Evolutionary conservation across 1,284 basidiomycete species (phyloP), one percentile per base, ranked within the genome.

Genomic region (Phlebopus sp.): DNA sequence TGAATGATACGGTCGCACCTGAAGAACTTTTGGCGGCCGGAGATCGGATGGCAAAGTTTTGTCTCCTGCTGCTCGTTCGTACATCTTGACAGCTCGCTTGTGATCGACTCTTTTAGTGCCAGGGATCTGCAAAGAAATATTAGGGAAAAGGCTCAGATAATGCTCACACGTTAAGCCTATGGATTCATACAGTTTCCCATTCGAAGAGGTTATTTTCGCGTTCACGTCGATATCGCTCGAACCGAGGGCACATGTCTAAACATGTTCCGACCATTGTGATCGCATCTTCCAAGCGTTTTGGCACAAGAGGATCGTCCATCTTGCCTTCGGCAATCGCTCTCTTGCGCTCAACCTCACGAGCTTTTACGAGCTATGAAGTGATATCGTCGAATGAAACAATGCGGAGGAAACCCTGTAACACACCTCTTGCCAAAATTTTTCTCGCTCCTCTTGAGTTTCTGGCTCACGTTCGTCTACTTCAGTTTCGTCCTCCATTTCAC

Each of bases 31-130:
- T 0, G 94, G 92, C 14, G 96, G 94, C 15, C 96, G 83, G 42
- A 99, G 74, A 63, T 99, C 96, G 1, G 92, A 94, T 2, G 96
- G 95, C 1, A 97, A 67, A 0, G 83, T 87, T 65, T 94, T 92
- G 69, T 96, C 91, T 3, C 96, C 95, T 1, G 93, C 92, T 60
- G 92, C 94, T 29, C 96, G 86, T 59, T 96, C 92, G 65, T 96
- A 99, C 59, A 90, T 91, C 64, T 97, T 97, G 47, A 98, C 96
- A 0, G 95, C 93, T 42, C 86, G 83, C 31, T 75, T 74, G 53
- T 93, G 92, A 59, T 97, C 86, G 13, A 97, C 86, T 17, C 86
- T 77, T 60, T 84, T 85, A 39, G 84, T 86, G 10, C 83, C 83
- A 23, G 83, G 79, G 49, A 86, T 79, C 85, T 88, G 68, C 21